Evolutionary conservation across 176 grass and related monocot genomes (phyloP).

Genomic region (Cymbopogon citratus): DNA sequence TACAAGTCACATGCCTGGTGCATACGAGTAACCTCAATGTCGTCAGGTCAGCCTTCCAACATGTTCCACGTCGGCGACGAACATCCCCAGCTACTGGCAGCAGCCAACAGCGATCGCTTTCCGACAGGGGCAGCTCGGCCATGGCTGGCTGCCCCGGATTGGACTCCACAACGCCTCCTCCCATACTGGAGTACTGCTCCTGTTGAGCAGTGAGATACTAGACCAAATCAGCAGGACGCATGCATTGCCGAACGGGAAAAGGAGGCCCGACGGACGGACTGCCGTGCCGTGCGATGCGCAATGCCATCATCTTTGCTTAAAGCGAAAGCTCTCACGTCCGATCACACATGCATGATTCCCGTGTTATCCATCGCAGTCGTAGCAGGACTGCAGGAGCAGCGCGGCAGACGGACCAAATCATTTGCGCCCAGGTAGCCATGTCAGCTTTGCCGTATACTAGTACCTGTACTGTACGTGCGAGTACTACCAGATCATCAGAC

Average conservation of each 20-base stretch:
- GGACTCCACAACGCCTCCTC: no score
- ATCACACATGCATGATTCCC: constrained; percentile 9
- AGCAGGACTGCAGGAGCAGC: background rate
- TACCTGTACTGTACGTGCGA: no score
- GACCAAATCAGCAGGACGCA: background rate
- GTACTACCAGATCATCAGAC: background rate
- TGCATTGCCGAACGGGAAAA: background rate
- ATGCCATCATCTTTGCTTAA: constrained; percentile 36
- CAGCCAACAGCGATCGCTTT: no score
- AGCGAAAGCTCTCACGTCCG: constrained; percentile 1
- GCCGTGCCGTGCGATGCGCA: background rate
- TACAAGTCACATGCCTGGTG: no score
- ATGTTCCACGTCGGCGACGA: no score
- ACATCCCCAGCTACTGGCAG: no score
- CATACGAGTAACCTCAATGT: no score
- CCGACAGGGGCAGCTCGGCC: no score
- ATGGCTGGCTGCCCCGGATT: no score
- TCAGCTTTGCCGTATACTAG: background rate
- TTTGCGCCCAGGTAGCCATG: background rate
- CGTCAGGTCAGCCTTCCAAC: no score
- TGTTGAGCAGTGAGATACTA: no score
- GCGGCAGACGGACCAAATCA: constrained; percentile 4
- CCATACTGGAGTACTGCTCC: no score
- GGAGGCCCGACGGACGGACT: background rate
- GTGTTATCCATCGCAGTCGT: background rate